phyloP scores from a whole-genome alignment of 1,284 basidiomycete species.

The Inonotus hispidus region DNA sequence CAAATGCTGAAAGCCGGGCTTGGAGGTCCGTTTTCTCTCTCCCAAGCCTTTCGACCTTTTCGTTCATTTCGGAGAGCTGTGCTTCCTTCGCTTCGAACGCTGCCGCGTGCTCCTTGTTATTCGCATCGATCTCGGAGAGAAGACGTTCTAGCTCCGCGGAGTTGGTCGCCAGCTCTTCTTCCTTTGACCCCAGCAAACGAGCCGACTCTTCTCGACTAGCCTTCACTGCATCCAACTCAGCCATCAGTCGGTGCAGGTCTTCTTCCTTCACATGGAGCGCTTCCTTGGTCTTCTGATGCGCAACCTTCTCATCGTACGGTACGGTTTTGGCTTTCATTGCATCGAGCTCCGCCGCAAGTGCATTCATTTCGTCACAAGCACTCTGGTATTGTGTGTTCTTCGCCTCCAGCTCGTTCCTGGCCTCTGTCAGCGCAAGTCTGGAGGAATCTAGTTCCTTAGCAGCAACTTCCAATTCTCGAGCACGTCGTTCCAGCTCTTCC shows the following conservation, averaged over 20 bases:
- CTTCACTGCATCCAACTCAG: constrained; percentile 3
- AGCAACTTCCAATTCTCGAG: neutral
- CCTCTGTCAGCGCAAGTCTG: neutral
- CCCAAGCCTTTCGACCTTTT: constrained; percentile 3
- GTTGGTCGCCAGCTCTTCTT: neutral
- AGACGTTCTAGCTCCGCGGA: neutral
- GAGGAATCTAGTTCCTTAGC: neutral
- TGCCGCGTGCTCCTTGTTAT: neutral
- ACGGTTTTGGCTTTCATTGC: neutral
- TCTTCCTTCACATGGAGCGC: constrained; percentile 1
- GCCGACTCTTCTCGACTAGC: neutral
- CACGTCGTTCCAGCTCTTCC: constrained; percentile 4
- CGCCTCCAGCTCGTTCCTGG: neutral
- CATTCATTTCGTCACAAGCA: neutral
- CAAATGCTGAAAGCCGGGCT: constrained; percentile 7
- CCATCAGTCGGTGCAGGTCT: neutral
- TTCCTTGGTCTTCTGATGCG: neutral
- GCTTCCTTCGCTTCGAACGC: neutral
- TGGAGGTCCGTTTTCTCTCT: constrained; percentile 8
- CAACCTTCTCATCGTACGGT: neutral
- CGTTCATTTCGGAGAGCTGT: neutral
- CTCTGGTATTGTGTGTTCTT: constrained; percentile 1
- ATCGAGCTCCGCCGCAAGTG: constrained; percentile 5
- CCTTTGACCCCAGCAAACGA: neutral
- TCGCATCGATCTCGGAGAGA: constrained; percentile 4